Percentiles rank a stretch among this genome's conserved stretches.
Conservation (phyloP, 192 early-diverging fungal genomes). For the Pilaira anomala region DNA sequence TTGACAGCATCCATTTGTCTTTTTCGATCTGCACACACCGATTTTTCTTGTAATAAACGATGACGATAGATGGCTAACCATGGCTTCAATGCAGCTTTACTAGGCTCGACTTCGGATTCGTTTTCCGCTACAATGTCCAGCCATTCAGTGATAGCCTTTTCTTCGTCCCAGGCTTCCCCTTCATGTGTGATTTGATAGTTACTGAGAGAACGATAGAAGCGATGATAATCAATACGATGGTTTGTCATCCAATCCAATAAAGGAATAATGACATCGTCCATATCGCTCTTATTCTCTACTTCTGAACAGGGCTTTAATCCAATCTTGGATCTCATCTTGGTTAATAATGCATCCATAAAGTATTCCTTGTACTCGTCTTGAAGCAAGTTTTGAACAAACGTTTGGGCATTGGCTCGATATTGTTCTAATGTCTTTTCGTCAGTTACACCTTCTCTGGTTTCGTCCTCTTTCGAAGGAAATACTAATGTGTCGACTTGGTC, state of each 20-base stretch:
- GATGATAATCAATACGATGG: conserved; percentile 67
- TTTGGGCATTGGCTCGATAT: conserved; percentile 37
- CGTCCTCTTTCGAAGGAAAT: conserved; percentile 38
- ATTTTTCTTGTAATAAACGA: conserved; percentile 40
- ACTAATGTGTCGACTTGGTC: conserved; percentile 42
- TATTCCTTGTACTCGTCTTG: conserved; percentile 46
- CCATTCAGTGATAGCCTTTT: conserved; percentile 14
- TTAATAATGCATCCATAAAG: conserved; percentile 48
- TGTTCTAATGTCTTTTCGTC: conserved; percentile 17
- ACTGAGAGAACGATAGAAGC: conserved; percentile 70
- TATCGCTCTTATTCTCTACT: conserved; percentile 9
- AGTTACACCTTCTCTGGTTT: conserved; percentile 11
- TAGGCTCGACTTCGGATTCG: conserved; percentile 23
- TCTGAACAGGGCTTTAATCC: conserved; percentile 28
- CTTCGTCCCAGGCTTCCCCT: conserved; percentile 14
- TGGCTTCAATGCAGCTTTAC: conserved; percentile 34
- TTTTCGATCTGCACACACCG: conserved; percentile 24
- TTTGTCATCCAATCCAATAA: conserved; percentile 63
- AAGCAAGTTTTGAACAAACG: conserved; percentile 51
- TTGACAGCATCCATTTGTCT: conserved; percentile 67
- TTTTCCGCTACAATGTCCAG: conserved; percentile 33
- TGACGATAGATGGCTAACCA: conserved; percentile 63
- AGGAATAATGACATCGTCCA: conserved; percentile 58
- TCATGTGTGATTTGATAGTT: conserved; percentile 41
- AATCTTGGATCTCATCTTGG: conserved; percentile 64